These are phyloP conservation scores for Aegle marmelos DNA, from an alignment of 345 rosid genomes.

Conservation along the genomic window DNA sequence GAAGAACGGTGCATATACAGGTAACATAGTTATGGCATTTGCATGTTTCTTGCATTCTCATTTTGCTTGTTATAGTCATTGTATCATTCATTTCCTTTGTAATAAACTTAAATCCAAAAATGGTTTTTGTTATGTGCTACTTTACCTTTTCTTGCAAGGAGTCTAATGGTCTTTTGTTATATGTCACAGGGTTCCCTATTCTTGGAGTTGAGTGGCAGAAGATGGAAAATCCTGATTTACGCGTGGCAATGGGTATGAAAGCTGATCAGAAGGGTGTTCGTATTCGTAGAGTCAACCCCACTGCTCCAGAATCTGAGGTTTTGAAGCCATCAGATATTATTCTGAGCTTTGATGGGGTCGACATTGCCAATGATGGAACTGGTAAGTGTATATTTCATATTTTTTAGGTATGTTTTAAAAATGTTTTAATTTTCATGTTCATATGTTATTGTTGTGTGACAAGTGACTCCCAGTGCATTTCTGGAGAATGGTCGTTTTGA, in stretches of 20 bases:
- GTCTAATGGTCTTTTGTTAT: not conserved
- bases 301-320: slow-evolving; percentile 53
- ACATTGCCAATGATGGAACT: slow-evolving; percentile 77
- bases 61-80: not conserved
- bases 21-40: slow-evolving; percentile 21
- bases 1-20: slow-evolving; percentile 67
- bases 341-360: slow-evolving; percentile 65
- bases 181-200: slow-evolving; percentile 59
- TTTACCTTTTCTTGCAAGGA: not conserved
- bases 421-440: not conserved
- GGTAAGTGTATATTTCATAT: slow-evolving; percentile 28
- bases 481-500: not conserved
- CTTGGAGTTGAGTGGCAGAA: slow-evolving; percentile 79
- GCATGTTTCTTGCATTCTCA: not conserved
- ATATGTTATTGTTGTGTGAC: not conserved
- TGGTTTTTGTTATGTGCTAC: not conserved
- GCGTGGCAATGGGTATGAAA: slow-evolving; percentile 56
- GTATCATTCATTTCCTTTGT: not conserved
- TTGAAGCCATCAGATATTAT: slow-evolving; percentile 62
- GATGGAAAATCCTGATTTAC: slow-evolving; percentile 78
- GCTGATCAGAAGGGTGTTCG: slow-evolving; percentile 68
- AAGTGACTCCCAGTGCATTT: not conserved
- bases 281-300: slow-evolving; percentile 61
- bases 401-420: not conserved
- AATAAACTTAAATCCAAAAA: not conserved